Conservation (phyloP, 768 basidiomycete genomes). For the Psilocybe tampanensis region DNA sequence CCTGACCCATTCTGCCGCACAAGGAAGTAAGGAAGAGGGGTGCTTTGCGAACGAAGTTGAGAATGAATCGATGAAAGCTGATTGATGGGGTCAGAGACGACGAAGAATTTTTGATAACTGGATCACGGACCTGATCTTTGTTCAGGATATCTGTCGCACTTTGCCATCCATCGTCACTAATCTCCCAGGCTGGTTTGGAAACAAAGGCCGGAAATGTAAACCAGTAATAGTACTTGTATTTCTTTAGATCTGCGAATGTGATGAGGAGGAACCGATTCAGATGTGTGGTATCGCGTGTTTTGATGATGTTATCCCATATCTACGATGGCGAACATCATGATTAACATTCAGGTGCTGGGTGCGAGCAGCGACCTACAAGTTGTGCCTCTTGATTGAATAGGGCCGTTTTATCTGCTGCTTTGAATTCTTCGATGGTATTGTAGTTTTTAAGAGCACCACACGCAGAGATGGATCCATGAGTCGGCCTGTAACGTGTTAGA, state of each 20-base stretch:
- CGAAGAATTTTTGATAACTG: background rate
- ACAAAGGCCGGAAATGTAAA: conserved; percentile 95
- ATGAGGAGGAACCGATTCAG: conserved; percentile 86
- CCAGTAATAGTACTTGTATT: conserved; percentile 98
- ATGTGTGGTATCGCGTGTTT: conserved; percentile 51
- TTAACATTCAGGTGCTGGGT: too few species aligned
- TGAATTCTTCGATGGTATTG: conserved; percentile 98
- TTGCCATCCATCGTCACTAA: conserved; percentile 62
- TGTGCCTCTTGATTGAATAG: conserved; percentile 76
- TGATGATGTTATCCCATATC: conserved; percentile 70
- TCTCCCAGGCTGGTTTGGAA: conserved; percentile 89
- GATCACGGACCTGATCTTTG: conserved; percentile 37
- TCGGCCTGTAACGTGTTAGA: conserved; percentile 33
- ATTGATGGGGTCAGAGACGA: background rate
- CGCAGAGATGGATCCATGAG: conserved; percentile 52
- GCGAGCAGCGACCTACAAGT: conserved; percentile 53
- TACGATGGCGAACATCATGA: conserved; percentile 24
- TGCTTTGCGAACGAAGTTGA: conserved; percentile 40
- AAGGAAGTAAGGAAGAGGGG: conserved; percentile 63
- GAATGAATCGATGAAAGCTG: conserved; percentile 57
- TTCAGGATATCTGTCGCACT: conserved; percentile 47
- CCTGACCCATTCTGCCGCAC: conserved; percentile 41
- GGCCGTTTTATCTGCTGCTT: conserved; percentile 83
- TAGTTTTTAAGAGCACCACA: conserved; percentile 86
- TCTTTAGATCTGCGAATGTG: conserved; percentile 96